Percentiles rank a stretch among this genome's conserved stretches.
Evolutionary conservation across 805 yeast genomes (phyloP).

Genomic region (Kurtzmaniella cleridarum): DNA sequence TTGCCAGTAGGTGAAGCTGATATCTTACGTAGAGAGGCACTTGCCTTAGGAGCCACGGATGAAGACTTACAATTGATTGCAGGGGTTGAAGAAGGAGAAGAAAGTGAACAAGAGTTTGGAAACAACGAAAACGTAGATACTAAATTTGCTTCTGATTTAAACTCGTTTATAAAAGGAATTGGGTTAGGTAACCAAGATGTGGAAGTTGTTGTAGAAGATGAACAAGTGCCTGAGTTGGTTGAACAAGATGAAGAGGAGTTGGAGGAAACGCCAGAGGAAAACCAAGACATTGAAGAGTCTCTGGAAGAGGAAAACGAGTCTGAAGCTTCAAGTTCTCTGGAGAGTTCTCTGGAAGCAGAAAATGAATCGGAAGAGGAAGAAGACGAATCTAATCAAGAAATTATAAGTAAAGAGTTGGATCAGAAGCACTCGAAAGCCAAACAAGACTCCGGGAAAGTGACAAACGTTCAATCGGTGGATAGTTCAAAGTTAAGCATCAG

Average conservation of each 20-base stretch:
- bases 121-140: conserved; percentile 36
- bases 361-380: conserved; percentile 15
- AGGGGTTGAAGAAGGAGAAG: conserved; percentile 47
- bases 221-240: conserved; percentile 17
- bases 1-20: conserved; percentile 15
- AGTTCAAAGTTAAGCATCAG: conserved; percentile 55
- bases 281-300: conserved; percentile 30
- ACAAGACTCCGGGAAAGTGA: conserved; percentile 21
- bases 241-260: conserved; percentile 35
- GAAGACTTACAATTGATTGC: conserved; percentile 66
- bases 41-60: conserved; percentile 80
- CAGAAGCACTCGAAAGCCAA: conserved; percentile 6
- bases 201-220: conserved; percentile 26
- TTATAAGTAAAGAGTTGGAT: conserved; percentile 4
- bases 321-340: conserved; percentile 15
- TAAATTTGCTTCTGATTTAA: conserved; percentile 48
- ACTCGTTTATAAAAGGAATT: conserved; percentile 58
- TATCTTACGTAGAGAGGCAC: conserved; percentile 63
- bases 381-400: conserved; percentile 7
- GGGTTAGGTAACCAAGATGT: conserved; percentile 48
- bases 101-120: conserved; percentile 48
- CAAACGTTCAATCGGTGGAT: conserved; percentile 44
- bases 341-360: too few species aligned
- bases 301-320: conserved; percentile 23
- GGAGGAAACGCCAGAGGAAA: conserved; percentile 30